A percentile compares a stretch with the other conserved stretches of the same genome.
Conservation (phyloP, 148 eudicot species). For the Silene latifolia region DNA sequence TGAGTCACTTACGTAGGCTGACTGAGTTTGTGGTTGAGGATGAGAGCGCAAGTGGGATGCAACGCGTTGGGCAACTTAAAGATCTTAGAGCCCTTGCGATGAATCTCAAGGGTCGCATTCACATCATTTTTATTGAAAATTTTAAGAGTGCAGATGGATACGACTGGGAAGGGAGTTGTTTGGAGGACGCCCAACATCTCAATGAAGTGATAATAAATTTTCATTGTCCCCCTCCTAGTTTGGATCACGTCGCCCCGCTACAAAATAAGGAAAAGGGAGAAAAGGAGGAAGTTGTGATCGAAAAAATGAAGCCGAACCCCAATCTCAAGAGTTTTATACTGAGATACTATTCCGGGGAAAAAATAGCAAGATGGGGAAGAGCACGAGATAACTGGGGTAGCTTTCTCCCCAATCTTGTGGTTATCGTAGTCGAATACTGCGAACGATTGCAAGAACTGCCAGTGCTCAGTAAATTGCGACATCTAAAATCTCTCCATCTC, state of each 20-base stretch:
- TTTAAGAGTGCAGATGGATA: background rate
- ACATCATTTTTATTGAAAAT: background rate
- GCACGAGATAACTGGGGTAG: background rate
- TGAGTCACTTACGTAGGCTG: constrained; percentile 9
- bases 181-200: constrained; percentile 4
- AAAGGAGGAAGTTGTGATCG: constrained; percentile 13
- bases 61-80: background rate
- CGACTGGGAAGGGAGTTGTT: background rate
- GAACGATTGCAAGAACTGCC: background rate
- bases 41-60: background rate
- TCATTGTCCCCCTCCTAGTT: too few species aligned
- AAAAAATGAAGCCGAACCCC: constrained; percentile 17
- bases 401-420: constrained; percentile 25
- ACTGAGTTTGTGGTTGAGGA: background rate
- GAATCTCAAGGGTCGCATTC: background rate
- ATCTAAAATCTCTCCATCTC: background rate
- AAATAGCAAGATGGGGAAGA: constrained; percentile 21
- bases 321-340: background rate
- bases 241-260: too few species aligned
- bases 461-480: background rate
- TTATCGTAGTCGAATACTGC: background rate
- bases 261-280: background rate
- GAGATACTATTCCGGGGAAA: background rate
- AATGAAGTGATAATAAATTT: too few species aligned
- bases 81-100: background rate